Evolutionary conservation across 2,329 filamentous ascomycete genomes (phyloP), one percentile per base, ranked within the genome.

Genomic region (Exophiala oligosperma): DNA sequence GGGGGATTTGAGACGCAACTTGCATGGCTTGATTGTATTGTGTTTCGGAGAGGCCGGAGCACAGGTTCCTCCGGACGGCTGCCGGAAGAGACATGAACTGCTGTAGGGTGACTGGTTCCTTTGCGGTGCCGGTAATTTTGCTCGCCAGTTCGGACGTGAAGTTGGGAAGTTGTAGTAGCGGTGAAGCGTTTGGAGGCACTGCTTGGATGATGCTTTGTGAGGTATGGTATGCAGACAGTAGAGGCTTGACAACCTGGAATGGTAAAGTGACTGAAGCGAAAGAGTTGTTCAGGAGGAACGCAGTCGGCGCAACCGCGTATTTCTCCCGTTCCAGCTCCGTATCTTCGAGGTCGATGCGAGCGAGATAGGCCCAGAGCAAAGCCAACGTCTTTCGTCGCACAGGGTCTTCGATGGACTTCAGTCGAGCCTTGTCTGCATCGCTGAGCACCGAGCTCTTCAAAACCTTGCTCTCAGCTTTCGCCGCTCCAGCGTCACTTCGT

Each of bases 341-440:
- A 69, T 96, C 92, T 44, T 89, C 88, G 24, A 99, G 83, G 68
- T 96, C 91, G 55, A 96, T 81, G 48, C 94, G 89, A 60, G 90
- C 91, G 49, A 97, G 84, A 72, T 99, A 97, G 43, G 94, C 92
- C 94, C 95, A 99, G 14, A 99, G 81, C 56, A 99, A 81, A 51
- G 89, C 91, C 46, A 97, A 80, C 6, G 91, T 88, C 80, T 97
- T 97, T 69, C 94, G 84, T 65, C 90, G 87, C 24, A 85, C 82
- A 40, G 88, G 86, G 65, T 89, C 88, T 50, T 97, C 94, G 59
- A 96, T 76, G 65, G 92, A 85, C 70, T 91, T 85, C 6, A 99
- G 81, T 70, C 84, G 87, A 68, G 86, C 81, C 71, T 86, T 87
- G 69, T 96, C 92, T 73, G 92, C 91, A 14, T 79, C 74, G 0